Percentiles rank a stretch among this genome's conserved stretches.
phyloP scores from a whole-genome alignment of 2,329 filamentous ascomycete genomes.

The Cyphellophora europaea region DNA sequence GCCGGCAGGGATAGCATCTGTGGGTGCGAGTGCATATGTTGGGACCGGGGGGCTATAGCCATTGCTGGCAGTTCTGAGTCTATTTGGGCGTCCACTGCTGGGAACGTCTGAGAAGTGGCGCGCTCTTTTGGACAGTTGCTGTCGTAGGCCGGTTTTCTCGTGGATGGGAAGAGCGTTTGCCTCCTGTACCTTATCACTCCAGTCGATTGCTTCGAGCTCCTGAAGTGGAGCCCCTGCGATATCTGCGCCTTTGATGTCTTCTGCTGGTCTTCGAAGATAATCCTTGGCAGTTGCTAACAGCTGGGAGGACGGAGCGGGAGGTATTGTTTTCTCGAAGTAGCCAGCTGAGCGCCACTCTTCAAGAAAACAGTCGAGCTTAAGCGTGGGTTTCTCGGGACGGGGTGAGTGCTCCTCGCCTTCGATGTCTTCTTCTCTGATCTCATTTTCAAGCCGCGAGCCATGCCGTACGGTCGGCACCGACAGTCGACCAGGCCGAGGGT shows the following conservation, averaged over 20 bases:
- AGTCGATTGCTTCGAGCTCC: constrained; percentile 7
- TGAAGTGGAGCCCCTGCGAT: constrained; percentile 15
- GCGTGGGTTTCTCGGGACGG: constrained; percentile 9
- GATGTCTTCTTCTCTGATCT: background rate
- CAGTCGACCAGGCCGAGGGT: background rate
- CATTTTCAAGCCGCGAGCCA: background rate
- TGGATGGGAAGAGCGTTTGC: constrained; percentile 22
- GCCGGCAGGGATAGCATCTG: constrained; percentile 73
- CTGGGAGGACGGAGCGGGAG: constrained; percentile 73
- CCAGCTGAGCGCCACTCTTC: constrained; percentile 92
- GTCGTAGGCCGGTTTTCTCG: constrained; percentile 17
- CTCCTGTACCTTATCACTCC: constrained; percentile 24
- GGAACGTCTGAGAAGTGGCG: constrained; percentile 12
- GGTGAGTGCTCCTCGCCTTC: background rate
- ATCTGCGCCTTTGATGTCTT: constrained; percentile 40
- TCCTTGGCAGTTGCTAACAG: constrained; percentile 88
- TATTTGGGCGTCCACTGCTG: background rate
- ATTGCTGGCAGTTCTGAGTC: background rate
- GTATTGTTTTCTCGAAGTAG: constrained; percentile 87
- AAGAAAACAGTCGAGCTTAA: constrained; percentile 84
- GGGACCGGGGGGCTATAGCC: constrained; percentile 69
- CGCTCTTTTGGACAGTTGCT: constrained; percentile 15
- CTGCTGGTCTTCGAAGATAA: constrained; percentile 68
- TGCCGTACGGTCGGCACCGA: background rate
- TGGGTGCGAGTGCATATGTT: constrained; percentile 70